phyloP scores from a whole-genome alignment of 2,329 filamentous ascomycete species.

The Didymella segeticola region DNA sequence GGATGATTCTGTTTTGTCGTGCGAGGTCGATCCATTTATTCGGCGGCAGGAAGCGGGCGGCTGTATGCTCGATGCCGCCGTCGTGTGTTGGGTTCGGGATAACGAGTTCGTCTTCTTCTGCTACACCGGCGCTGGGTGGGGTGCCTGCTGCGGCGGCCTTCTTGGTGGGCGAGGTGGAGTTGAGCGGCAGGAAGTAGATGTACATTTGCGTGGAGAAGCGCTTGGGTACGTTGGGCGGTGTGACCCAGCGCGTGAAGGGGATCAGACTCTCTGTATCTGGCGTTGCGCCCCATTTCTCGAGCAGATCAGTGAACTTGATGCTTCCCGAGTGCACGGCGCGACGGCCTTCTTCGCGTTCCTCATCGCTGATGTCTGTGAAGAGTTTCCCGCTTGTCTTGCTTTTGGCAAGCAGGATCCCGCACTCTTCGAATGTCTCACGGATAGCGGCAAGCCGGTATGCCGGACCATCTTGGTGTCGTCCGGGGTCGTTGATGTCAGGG shows the following conservation, averaged over 20 bases:
- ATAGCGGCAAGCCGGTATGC: constrained; percentile 84
- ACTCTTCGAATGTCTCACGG: constrained; percentile 94
- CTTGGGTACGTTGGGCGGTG: constrained; percentile 73
- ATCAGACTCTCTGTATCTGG: constrained; percentile 73
- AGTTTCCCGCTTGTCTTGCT: constrained; percentile 60
- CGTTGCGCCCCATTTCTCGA: constrained; percentile 62
- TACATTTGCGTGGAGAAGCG: constrained; percentile 98
- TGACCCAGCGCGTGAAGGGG: constrained; percentile 93
- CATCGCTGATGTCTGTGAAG: constrained; percentile 64
- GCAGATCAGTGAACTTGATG: constrained; percentile 71
- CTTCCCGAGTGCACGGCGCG: constrained; percentile 71
- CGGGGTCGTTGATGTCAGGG: constrained; percentile 57
- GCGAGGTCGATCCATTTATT: constrained; percentile 73
- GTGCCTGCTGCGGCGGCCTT: constrained; percentile 36
- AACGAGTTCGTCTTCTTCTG: constrained; percentile 57
- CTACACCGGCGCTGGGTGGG: constrained; percentile 41
- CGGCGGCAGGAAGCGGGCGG: constrained; percentile 77
- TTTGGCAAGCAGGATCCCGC: constrained; percentile 80
- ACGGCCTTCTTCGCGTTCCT: constrained; percentile 69
- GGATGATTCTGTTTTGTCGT: constrained; percentile 70
- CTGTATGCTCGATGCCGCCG: constrained; percentile 73
- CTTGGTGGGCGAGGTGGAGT: constrained; percentile 40
- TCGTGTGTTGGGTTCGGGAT: constrained; percentile 75
- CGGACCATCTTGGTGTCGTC: constrained; percentile 72
- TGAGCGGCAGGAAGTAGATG: constrained; percentile 80